phyloP scores from a whole-genome alignment of 495 filamentous ascomycete genomes.

The Choiromyces venosus region DNA sequence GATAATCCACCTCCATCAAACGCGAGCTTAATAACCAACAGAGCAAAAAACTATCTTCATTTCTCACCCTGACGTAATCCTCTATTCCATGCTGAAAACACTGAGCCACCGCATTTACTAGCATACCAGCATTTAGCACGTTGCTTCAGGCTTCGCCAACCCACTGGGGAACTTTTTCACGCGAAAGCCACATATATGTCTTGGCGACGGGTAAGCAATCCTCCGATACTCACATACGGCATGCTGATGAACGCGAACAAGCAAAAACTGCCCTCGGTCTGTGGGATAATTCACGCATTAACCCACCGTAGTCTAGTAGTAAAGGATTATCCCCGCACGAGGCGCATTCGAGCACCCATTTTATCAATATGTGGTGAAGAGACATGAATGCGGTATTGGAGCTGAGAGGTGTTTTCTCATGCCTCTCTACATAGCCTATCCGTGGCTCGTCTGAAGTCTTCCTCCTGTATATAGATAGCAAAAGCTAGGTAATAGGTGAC shows the following conservation, averaged over 20 bases:
- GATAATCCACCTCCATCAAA: background rate
- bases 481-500: background rate
- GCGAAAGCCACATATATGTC: background rate
- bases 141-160: background rate
- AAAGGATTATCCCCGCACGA: background rate
- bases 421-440: background rate
- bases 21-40: background rate
- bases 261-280: background rate
- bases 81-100: background rate
- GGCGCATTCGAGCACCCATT: background rate
- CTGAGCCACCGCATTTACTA: background rate
- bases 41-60: background rate
- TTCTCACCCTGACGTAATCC: background rate
- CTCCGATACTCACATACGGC: background rate
- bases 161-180: background rate
- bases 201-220: constrained; percentile 1
- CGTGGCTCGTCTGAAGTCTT: background rate
- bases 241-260: background rate
- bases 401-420: background rate
- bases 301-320: background rate
- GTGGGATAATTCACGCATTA: background rate
- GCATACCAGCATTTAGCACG: background rate
- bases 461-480: background rate
- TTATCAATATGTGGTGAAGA: background rate
- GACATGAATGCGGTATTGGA: background rate